A percentile compares a stretch with the other conserved stretches of the same genome.
phyloP scores from a whole-genome alignment of 2,329 filamentous ascomycete species.

The Beauveria rudraprayagi region DNA sequence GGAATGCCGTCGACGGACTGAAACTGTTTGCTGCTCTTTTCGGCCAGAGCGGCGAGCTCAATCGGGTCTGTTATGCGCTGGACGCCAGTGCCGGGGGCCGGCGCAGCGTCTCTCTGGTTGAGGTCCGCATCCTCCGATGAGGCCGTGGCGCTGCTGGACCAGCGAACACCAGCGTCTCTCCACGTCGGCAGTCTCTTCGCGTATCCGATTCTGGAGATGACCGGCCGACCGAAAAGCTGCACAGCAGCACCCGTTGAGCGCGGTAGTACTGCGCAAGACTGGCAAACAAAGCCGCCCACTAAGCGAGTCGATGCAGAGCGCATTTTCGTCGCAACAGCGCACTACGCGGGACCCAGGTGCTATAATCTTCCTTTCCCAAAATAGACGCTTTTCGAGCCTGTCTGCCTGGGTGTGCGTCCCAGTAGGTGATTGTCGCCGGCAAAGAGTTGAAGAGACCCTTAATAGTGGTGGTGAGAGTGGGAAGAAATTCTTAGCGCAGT shows the following conservation, averaged over 20 bases:
- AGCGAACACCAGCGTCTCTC: constrained; percentile 17
- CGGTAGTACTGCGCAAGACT: constrained; percentile 33
- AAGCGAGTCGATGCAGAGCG: constrained; percentile 26
- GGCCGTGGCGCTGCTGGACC: constrained; percentile 19
- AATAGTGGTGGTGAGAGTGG: neutral
- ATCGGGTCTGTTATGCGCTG: constrained; percentile 28
- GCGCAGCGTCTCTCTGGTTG: neutral
- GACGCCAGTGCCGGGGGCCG: neutral
- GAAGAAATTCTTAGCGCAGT: constrained; percentile 8
- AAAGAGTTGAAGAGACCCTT: neutral
- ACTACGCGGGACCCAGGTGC: too few species aligned
- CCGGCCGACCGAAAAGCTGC: constrained; percentile 19
- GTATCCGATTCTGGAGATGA: neutral
- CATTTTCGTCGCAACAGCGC: constrained; percentile 22
- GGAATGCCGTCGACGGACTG: constrained; percentile 38
- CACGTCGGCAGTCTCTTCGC: neutral
- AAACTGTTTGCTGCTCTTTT: constrained; percentile 35
- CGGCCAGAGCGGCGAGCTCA: constrained; percentile 33
- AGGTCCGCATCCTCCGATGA: neutral
- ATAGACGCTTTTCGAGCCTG: neutral
- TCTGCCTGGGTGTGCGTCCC: neutral
- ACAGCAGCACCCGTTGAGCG: constrained; percentile 13
- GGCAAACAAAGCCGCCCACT: constrained; percentile 33
- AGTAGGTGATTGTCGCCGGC: neutral
- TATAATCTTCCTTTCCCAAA: neutral